A percentile compares a stretch with the other conserved stretches of the same genome.
These are phyloP conservation scores for Arabidopsis hybrid DNA, from an alignment of 441 rosid species.

Conservation along the genomic window DNA sequence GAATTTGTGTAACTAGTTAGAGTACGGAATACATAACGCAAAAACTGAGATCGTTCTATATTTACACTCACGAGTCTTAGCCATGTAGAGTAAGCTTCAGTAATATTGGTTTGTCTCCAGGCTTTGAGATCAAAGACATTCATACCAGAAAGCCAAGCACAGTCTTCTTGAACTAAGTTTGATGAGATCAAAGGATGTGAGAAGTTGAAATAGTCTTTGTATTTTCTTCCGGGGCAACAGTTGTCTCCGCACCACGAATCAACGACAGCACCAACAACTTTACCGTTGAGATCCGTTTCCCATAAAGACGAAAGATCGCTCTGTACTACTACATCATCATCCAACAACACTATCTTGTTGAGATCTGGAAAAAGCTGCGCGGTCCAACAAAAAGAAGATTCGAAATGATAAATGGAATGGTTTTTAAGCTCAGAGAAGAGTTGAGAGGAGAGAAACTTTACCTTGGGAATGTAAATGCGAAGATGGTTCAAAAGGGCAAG, in stretches of 20 bases:
- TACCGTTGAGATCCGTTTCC: constrained; percentile 77
- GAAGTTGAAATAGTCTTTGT: constrained; percentile 83
- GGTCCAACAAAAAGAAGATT: constrained; percentile 37
- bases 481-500: constrained; percentile 85
- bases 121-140: constrained; percentile 85
- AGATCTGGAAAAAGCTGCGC: constrained; percentile 94
- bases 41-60: constrained; percentile 2
- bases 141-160: constrained; percentile 95
- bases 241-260: constrained; percentile 78
- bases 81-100: constrained; percentile 72
- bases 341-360: constrained; percentile 88
- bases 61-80: constrained; percentile 66
- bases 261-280: constrained; percentile 80
- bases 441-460: constrained; percentile 42
- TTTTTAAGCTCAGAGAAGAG: constrained; percentile 37
- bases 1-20: not conserved
- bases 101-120: constrained; percentile 82
- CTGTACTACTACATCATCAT: constrained; percentile 90
- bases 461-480: constrained; percentile 83
- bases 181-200: constrained; percentile 74
- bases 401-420: constrained; percentile 45
- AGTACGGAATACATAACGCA: not conserved
- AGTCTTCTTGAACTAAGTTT: constrained; percentile 59
- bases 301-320: constrained; percentile 84
- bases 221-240: constrained; percentile 85